Evolutionary conservation across 495 filamentous ascomycete genomes (phyloP), one percentile per base, ranked within the genome.

Genomic region (Penicillium cataractarum): DNA sequence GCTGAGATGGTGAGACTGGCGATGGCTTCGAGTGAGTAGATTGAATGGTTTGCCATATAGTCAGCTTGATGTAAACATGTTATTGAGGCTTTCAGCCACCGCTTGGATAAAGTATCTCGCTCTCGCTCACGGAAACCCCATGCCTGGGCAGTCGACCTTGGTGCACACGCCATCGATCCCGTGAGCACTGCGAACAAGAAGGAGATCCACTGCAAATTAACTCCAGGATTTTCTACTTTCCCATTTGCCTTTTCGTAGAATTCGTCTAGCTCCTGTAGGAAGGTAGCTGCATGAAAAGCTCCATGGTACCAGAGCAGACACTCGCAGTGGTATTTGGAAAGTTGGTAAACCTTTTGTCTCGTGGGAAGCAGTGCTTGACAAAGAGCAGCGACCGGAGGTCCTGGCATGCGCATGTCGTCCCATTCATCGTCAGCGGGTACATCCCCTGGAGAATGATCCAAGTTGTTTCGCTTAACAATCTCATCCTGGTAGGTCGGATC

Each of bases 101-200:
- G 63, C 54, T 74, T 68, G 0, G 76, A 71, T 19, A 82, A 49
- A 4, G 63, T 55, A 3, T 68, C 60, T 51, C 72, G 71, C 27
- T 80, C 75, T 42, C 68, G 57, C n/a, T 62, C 63, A 2, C 62
- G 58, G 57, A 73, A 77, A 2, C 79, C 78, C 78, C 78, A 80
- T 13, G 70, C 42, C 21, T 64, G 58, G 2, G 71, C 65, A 9
- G 67, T 57, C 0, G 33, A 13, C 6, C 68, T 63, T 1, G 77
- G 76, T 3, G 74, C 75, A 53, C 71, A 75, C 12, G 75, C 72
- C 15, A 80, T 74, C 24, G 68, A 69, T 4, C 73, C 78, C 6
- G 71, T 71, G 5, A 82, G 67, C 12, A 82, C 65, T 0, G 79
- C 61, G 55, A 82, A 80, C 0, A 82, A 62, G 5, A 82, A 65